A percentile compares a stretch with the other conserved stretches of the same genome.
These are phyloP conservation scores for Talaromyces sp. DNA, from an alignment of 2,329 filamentous ascomycete genomes.

Conservation along the genomic window DNA sequence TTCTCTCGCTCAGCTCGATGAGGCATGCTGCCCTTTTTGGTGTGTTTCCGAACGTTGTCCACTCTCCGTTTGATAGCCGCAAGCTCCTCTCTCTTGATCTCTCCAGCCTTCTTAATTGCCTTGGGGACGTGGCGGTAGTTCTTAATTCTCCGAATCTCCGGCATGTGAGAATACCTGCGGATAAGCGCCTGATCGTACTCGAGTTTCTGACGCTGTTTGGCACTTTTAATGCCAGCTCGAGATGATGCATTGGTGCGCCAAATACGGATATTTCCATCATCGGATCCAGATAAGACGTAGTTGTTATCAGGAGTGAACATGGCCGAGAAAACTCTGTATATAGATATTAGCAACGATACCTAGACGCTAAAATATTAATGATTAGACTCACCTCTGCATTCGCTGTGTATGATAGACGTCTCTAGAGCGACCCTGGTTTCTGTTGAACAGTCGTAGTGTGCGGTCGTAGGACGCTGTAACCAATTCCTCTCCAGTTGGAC, in stretches of 20 bases:
- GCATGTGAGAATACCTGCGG: constrained; percentile 88
- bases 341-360: constrained; percentile 18
- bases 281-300: constrained; percentile 84
- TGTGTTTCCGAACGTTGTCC: constrained; percentile 92
- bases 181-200: constrained; percentile 88
- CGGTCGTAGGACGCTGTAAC: constrained; percentile 87
- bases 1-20: constrained; percentile 83
- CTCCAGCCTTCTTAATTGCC: constrained; percentile 88
- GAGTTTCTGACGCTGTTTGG: constrained; percentile 77
- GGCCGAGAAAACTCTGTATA: constrained; percentile 68
- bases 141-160: constrained; percentile 85
- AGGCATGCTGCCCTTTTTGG: constrained; percentile 73
- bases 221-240: constrained; percentile 78
- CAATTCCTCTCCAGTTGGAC: constrained; percentile 88
- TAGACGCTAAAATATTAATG: neutral
- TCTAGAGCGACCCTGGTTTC: constrained; percentile 74
- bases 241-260: constrained; percentile 87
- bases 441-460: constrained; percentile 80
- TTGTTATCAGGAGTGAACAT: constrained; percentile 85
- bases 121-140: constrained; percentile 88
- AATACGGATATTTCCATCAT: constrained; percentile 86
- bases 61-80: constrained; percentile 82
- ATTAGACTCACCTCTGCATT: constrained; percentile 65
- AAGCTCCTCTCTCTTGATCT: constrained; percentile 91
- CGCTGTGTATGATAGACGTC: constrained; percentile 97